Evolutionary conservation across 345 rosid species (phyloP).

Genomic region (Salix suchowensis): DNA sequence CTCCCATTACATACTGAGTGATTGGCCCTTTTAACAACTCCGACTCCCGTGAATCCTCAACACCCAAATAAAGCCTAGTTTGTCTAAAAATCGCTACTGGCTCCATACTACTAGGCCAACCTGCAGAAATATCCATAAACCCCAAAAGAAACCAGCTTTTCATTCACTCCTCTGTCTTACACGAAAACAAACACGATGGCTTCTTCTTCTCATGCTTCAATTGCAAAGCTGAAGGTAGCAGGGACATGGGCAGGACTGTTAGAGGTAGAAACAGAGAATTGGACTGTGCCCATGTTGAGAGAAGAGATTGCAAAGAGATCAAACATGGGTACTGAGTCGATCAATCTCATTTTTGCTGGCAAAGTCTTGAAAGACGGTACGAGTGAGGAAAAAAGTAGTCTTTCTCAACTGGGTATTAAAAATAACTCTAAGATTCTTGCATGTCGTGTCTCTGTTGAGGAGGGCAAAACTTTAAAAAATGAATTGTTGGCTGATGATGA

Average conservation of each 20-base stretch:
- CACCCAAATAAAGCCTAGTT: slow-evolving; percentile 38
- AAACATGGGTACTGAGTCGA: slow-evolving; percentile 38
- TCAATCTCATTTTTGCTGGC: slow-evolving; percentile 77
- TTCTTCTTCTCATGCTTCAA: slow-evolving; percentile 7
- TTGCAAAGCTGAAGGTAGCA: slow-evolving; percentile 83
- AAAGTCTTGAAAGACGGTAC: slow-evolving; percentile 63
- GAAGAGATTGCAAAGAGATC: slow-evolving; percentile 75
- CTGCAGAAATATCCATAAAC: slow-evolving; percentile 63
- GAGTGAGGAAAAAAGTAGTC: slow-evolving; percentile 32
- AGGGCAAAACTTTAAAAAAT: slow-evolving; percentile 51
- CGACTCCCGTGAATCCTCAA: slow-evolving; percentile 43
- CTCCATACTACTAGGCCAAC: slow-evolving; percentile 62
- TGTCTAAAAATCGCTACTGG: slow-evolving; percentile 45
- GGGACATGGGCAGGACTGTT: slow-evolving; percentile 79
- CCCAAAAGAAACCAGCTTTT: background rate
- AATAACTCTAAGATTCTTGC: slow-evolving; percentile 76
- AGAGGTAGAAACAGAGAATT: slow-evolving; percentile 68
- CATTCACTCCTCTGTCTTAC: background rate
- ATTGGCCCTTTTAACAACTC: slow-evolving; percentile 51
- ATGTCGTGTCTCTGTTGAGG: slow-evolving; percentile 53
- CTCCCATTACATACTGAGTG: slow-evolving; percentile 61
- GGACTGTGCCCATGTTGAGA: slow-evolving; percentile 75
- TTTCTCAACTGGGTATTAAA: slow-evolving; percentile 56
- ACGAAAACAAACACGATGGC: background rate
- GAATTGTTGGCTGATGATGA: slow-evolving; percentile 75